phyloP scores from a whole-genome alignment of 23 red algal species.

The Agarophyton chilense region DNA sequence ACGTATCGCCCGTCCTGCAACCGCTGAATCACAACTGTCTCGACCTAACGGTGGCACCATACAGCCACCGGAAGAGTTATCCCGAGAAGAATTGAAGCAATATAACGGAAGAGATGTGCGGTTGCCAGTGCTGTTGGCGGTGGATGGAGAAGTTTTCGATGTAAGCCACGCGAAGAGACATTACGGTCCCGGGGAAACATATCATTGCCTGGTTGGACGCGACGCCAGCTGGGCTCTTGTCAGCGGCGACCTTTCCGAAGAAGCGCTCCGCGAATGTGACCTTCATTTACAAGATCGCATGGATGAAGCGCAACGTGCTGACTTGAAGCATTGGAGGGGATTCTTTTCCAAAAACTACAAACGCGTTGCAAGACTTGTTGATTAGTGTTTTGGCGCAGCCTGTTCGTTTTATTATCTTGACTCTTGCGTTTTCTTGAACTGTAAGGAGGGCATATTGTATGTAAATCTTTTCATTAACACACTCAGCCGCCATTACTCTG shows the following conservation, averaged over 20 bases:
- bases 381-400: background rate
- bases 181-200: slow-evolving; percentile 89
- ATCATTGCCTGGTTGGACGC: slow-evolving; percentile 79
- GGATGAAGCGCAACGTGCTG: slow-evolving; percentile 36
- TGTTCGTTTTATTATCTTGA: background rate
- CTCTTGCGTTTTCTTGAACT: background rate
- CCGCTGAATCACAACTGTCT: background rate
- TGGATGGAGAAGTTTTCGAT: slow-evolving; percentile 84
- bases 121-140: slow-evolving; percentile 62
- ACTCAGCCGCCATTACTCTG: no score
- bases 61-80: slow-evolving; percentile 32
- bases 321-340: slow-evolving; percentile 75
- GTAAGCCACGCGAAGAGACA: slow-evolving; percentile 81
- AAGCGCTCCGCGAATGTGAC: slow-evolving; percentile 1
- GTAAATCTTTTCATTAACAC: no score
- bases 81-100: slow-evolving; percentile 43
- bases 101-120: slow-evolving; percentile 47
- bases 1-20: slow-evolving; percentile 44
- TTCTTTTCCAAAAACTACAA: slow-evolving; percentile 84
- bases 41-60: background rate
- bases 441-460: no score
- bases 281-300: slow-evolving; percentile 5
- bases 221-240: slow-evolving; percentile 85
- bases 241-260: slow-evolving; percentile 71
- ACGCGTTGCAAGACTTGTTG: slow-evolving; percentile 66